Evolutionary conservation across 140 eudicot genomes (phyloP).

Genomic region (Erigeron philadelphicus): DNA sequence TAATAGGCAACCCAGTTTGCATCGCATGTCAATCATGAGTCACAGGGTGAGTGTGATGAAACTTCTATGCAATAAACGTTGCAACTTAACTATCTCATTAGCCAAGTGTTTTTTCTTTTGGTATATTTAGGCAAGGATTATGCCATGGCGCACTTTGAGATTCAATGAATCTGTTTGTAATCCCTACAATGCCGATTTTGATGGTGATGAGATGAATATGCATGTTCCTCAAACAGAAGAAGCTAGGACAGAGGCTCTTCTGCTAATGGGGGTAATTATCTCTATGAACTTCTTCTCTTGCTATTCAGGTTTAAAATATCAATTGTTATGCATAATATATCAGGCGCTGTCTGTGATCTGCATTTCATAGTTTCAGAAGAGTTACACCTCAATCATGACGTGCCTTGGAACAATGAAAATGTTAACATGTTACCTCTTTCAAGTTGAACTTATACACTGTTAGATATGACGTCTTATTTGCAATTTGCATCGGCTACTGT

Average conservation of each 20-base stretch:
- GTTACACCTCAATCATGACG: no score
- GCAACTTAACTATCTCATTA: background rate
- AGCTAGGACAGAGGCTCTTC: constrained; percentile 92
- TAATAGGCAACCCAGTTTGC: constrained; percentile 96
- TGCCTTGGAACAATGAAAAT: no score
- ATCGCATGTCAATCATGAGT: constrained; percentile 97
- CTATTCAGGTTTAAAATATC: background rate
- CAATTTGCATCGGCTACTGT: no score
- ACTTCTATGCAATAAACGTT: background rate
- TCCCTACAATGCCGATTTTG: constrained; percentile 99
- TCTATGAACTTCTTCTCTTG: background rate
- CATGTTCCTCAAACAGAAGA: constrained; percentile 99
- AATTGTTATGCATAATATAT: background rate
- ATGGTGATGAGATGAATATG: constrained; percentile 99
- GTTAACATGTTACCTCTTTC: no score
- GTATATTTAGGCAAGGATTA: constrained; percentile 76
- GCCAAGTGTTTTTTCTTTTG: constrained; percentile 8
- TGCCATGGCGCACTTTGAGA: constrained; percentile 98
- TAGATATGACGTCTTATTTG: no score
- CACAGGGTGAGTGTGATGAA: constrained; percentile 55
- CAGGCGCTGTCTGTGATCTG: background rate
- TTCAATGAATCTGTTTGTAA: constrained; percentile 98
- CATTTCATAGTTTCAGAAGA: background rate
- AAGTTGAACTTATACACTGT: no score
- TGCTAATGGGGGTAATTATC: constrained; percentile 83